Evolutionary conservation across 2,329 filamentous ascomycete genomes (phyloP).

Genomic region (Sporothrix phasma): DNA sequence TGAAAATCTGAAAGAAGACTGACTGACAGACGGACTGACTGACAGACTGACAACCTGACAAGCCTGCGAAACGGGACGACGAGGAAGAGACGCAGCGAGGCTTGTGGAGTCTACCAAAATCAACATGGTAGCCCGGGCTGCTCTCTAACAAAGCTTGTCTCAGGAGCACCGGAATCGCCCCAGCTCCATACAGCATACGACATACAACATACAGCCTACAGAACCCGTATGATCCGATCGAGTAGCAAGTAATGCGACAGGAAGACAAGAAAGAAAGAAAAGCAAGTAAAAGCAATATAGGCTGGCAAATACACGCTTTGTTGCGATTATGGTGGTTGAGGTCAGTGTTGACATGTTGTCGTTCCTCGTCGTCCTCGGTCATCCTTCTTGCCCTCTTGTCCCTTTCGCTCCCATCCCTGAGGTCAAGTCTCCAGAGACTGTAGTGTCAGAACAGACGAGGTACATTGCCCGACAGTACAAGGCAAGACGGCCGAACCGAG

Average conservation of each 20-base stretch:
- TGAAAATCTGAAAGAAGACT: too few relatives aligned
- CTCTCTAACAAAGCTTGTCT: conserved; percentile 14
- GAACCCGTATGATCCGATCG: background rate
- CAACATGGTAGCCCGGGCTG: background rate
- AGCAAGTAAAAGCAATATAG: background rate
- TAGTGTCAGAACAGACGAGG: background rate
- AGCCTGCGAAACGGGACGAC: background rate
- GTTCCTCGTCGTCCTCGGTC: too few relatives aligned
- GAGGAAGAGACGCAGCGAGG: background rate
- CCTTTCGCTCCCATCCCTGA: background rate
- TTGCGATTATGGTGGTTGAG: background rate
- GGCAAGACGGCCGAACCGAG: background rate
- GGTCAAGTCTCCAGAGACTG: background rate
- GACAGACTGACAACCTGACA: too few relatives aligned
- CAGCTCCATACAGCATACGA: conserved; percentile 6
- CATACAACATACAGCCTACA: too few relatives aligned
- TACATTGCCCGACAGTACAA: too few relatives aligned
- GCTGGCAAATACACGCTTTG: background rate
- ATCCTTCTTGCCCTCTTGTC: background rate
- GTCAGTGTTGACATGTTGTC: too few relatives aligned
- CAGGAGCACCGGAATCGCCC: conserved; percentile 9
- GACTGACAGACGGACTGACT: too few relatives aligned
- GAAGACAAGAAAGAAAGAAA: background rate
- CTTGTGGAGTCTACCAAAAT: background rate
- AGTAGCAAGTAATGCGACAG: background rate